phyloP scores from a whole-genome alignment of 495 filamentous ascomycete genomes.

The Talaromyces ruber region DNA sequence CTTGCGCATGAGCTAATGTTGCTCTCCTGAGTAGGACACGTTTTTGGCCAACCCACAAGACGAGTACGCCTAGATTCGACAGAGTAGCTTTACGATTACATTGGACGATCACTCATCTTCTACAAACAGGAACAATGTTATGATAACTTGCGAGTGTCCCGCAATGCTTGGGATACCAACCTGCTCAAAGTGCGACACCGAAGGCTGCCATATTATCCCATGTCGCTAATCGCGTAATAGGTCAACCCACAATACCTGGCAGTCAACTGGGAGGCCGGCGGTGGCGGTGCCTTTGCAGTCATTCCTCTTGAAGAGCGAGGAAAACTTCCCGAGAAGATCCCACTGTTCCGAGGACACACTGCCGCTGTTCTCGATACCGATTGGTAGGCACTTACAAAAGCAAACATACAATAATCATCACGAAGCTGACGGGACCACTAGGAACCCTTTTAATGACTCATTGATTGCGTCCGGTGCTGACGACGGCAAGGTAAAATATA shows the following conservation, averaged over 20 bases:
- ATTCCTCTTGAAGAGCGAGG: slow-evolving; percentile 86
- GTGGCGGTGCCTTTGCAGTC: slow-evolving; percentile 94
- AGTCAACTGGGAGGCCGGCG: slow-evolving; percentile 97
- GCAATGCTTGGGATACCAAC: slow-evolving; percentile 99
- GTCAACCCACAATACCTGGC: slow-evolving; percentile 92
- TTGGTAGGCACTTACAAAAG: slow-evolving; percentile 55
- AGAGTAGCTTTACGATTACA: slow-evolving; percentile 5
- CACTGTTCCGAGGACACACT: slow-evolving; percentile 92
- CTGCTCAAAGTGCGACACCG: slow-evolving; percentile 65
- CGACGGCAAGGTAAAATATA: slow-evolving; percentile 67
- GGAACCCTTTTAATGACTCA: slow-evolving; percentile 92
- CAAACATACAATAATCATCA: not conserved
- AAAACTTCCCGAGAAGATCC: slow-evolving; percentile 84
- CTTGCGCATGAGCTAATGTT: slow-evolving; percentile 19
- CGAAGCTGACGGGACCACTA: slow-evolving; percentile 32
- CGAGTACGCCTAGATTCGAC: slow-evolving; percentile 51
- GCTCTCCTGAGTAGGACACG: slow-evolving; percentile 63
- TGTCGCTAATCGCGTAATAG: slow-evolving; percentile 34
- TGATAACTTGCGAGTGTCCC: slow-evolving; percentile 89
- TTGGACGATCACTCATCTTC: slow-evolving; percentile 9
- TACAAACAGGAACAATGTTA: slow-evolving; percentile 72
- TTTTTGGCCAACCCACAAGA: slow-evolving; percentile 88
- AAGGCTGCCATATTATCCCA: not conserved
- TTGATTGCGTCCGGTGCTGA: slow-evolving; percentile 91
- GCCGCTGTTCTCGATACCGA: slow-evolving; percentile 94